Percentiles rank a stretch among this genome's conserved stretches.
Evolutionary conservation across 2,329 filamentous ascomycete genomes (phyloP).

Genomic region (Phaeosphaeria sp.): DNA sequence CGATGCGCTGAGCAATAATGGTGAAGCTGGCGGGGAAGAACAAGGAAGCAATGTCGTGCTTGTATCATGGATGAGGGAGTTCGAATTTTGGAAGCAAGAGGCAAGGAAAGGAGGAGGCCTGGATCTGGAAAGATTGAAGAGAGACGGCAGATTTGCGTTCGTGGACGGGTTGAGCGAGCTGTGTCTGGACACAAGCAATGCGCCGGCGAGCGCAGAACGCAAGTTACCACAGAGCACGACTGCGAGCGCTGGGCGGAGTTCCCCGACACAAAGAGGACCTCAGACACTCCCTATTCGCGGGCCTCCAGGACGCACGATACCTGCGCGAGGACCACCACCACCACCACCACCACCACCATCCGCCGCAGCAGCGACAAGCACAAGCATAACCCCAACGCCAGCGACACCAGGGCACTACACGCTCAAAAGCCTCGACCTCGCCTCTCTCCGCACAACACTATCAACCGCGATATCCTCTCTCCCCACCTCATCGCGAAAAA

Average conservation of each 20-base stretch:
- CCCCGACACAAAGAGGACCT: slow-evolving; percentile 2
- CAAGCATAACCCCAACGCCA: slow-evolving; percentile 1
- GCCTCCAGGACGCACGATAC: slow-evolving; percentile 23
- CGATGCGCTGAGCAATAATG: slow-evolving; percentile 49
- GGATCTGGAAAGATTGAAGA: slow-evolving; percentile 68
- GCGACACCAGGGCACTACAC: slow-evolving; percentile 18
- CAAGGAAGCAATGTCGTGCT: slow-evolving; percentile 64
- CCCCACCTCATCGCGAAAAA: slow-evolving; percentile 29
- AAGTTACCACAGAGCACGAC: not conserved
- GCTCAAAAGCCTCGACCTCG: slow-evolving; percentile 36
- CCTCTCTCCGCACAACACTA: slow-evolving; percentile 33
- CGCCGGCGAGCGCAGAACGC: slow-evolving; percentile 2
- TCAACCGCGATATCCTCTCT: slow-evolving; percentile 32
- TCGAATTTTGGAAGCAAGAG: slow-evolving; percentile 78
- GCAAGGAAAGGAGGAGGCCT: slow-evolving; percentile 73
- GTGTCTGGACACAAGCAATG: slow-evolving; percentile 47
- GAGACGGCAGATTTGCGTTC: slow-evolving; percentile 70
- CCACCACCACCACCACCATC: not conserved
- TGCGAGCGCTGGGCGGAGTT: not conserved
- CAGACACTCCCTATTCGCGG: slow-evolving; percentile 24
- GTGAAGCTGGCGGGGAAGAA: slow-evolving; percentile 36
- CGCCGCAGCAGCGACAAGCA: not conserved
- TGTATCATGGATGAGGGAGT: slow-evolving; percentile 82
- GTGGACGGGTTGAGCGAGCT: slow-evolving; percentile 75
- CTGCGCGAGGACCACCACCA: slow-evolving; percentile 8